Base-by-base conservation (phyloP, 495 filamentous ascomycete genomes). In the Pseudomonodictys pantanalensis region DNA sequence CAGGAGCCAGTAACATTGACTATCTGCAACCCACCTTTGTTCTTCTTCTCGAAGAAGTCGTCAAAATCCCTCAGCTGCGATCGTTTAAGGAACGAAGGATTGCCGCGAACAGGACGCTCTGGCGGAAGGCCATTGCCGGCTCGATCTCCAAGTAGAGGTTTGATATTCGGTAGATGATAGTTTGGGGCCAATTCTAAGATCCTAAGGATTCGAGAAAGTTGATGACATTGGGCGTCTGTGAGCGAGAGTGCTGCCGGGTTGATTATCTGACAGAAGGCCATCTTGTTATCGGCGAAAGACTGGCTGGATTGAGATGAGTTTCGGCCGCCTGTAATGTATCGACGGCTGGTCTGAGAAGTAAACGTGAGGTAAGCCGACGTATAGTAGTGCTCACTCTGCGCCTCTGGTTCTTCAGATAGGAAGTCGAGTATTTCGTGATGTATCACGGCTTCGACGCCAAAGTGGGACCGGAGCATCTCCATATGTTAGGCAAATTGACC, bases 391-490 rank as follows among this genome's bases (percentile, higher is more conserved):
- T n/a, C n/a, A n/a, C n/a, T n/a, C n/a, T n/a, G n/a, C n/a, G n/a
- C n/a, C n/a, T n/a, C n/a, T n/a, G n/a, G n/a, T n/a, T n/a, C n/a
- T n/a, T n/a, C n/a, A n/a, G n/a, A n/a, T n/a, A n/a, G n/a, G n/a
- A n/a, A n/a, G n/a, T n/a, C n/a, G n/a, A n/a, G n/a, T n/a, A 50
- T 2, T 25, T 55, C 52, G 11, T 55, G 52, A 1, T 43, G 4
- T 4, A 55, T 44, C 1, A 43, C 2, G 2, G 35, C 35, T 17
- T 55, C 35, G 1, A 55, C 23, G 2, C 52, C 52, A 20, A 55
- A 55, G 35, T 42, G 25, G 11, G 11, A 11, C 5, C 38, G 9
- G 12, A 55, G 52, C 2, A 52, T 18, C 49, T 52, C 15, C 17
- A 38, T 5, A 17, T 20, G 9, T 38, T 23, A 18, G 32, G 7